Conservation (phyloP, 169 alveolate genomes). For the Cryptosporidium canis region DNA sequence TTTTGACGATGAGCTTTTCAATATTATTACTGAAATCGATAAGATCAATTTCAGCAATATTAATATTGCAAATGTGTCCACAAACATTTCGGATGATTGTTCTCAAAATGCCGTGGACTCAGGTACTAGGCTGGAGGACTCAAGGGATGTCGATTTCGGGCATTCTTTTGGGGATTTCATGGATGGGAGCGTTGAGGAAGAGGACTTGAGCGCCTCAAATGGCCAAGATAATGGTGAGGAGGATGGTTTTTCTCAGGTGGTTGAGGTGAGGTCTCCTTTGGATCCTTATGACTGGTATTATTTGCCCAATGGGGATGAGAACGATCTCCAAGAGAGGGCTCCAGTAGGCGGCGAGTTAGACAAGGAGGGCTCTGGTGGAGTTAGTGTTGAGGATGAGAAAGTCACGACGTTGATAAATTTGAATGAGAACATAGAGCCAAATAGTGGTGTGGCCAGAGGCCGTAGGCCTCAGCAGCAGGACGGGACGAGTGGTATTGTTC, state of each 20-base stretch:
- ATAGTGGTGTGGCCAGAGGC: background rate
- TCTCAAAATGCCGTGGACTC: background rate
- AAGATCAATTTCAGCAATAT: conserved; percentile 3
- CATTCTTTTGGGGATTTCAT: background rate
- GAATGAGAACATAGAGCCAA: background rate
- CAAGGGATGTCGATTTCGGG: background rate
- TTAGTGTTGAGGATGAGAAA: background rate
- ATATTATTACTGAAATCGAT: conserved; percentile 49
- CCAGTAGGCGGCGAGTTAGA: background rate
- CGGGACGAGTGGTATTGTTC: background rate
- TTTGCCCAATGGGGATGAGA: background rate
- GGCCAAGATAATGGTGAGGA: background rate
- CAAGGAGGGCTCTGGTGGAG: background rate
- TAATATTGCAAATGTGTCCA: conserved; percentile 11
- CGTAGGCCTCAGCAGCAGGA: background rate
- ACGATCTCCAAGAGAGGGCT: background rate
- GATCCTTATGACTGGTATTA: conserved; percentile 71
- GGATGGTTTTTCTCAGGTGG: background rate
- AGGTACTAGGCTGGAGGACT: background rate
- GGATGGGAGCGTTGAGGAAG: background rate
- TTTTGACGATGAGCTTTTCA: conserved; percentile 40
- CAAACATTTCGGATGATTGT: conserved; percentile 43
- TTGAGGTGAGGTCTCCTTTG: background rate
- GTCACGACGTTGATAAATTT: background rate
- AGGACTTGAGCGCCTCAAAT: background rate